Percentiles rank a stretch among this genome's conserved stretches.
Evolutionary conservation across 495 filamentous ascomycete genomes (phyloP).

Genomic region (Thermochaetoides thermophila): DNA sequence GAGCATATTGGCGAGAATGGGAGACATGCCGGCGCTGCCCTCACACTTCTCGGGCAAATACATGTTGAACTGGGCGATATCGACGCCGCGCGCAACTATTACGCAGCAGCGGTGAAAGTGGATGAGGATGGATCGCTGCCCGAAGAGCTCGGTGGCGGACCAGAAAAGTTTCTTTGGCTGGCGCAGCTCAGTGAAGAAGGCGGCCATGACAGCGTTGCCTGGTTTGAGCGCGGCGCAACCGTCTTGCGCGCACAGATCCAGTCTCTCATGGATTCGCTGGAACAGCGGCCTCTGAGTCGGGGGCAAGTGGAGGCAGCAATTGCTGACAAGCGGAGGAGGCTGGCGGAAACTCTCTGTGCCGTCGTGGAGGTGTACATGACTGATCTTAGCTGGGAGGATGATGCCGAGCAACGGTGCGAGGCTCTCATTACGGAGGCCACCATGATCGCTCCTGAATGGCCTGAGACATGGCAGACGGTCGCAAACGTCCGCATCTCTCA

Average conservation of each 20-base stretch:
- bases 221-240: constrained; percentile 72
- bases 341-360: constrained; percentile 76
- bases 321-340: constrained; percentile 57
- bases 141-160: constrained; percentile 52
- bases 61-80: constrained; percentile 71
- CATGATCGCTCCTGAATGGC: constrained; percentile 52
- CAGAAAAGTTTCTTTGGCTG: constrained; percentile 91
- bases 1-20: constrained; percentile 25
- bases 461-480: constrained; percentile 83
- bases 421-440: constrained; percentile 73
- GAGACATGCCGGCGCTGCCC: constrained; percentile 39
- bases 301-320: constrained; percentile 31
- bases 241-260: constrained; percentile 54
- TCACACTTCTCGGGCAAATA: constrained; percentile 73
- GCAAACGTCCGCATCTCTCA: constrained; percentile 91
- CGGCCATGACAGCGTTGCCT: constrained; percentile 64
- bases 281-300: constrained; percentile 18
- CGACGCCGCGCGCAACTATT: constrained; percentile 51
- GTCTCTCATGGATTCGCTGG: constrained; percentile 22
- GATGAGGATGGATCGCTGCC: constrained; percentile 59
- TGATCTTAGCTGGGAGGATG: constrained; percentile 80
- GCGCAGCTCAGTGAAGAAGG: constrained; percentile 85
- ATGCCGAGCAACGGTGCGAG: constrained; percentile 78
- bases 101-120: constrained; percentile 49
- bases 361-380: constrained; percentile 97